Base-by-base conservation (phyloP, 2,329 filamentous ascomycete species). In the Paraphoma chrysanthemicola region DNA sequence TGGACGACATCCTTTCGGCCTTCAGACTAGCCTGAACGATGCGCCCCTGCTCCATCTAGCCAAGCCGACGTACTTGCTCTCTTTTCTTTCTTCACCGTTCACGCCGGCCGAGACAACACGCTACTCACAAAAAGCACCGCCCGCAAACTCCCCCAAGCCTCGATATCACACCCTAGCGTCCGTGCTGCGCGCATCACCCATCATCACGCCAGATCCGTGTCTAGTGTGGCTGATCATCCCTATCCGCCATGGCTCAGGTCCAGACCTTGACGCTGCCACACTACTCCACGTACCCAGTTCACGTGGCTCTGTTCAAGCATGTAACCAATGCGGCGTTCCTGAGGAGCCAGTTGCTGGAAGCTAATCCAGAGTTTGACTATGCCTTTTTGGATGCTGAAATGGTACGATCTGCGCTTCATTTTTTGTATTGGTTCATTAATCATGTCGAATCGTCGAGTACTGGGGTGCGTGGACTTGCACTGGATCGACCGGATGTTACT, bases 331-430 rank as follows among this genome's bases (percentile, higher is more conserved):
- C 92, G 10, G 78, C 85, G 0, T 93, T 90, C 70, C 82, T 99
- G 43, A 89, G 93, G 50, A 83, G 89, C 66, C 93, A 97, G 79
- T 86, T 99, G 5, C 82, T 98, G n/a, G 85, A 87, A 6, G 90
- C 91, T 50, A 97, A 98, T 72, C 72, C 86, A 10, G 88, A 89
- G 8, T 98, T 93, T 68, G 93, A 98, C 77, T 98, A 98, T 81
- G 93, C 93, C 33, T 90, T 99, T 64, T 85, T 99, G 45, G 94
- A 99, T 78, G 93, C 93, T 17, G 87, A 86, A 44, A 86, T 91
- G 75, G 89, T 93, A 82, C 53, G 71, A 56, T 10, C 33, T 51
- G 44, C 51, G 44, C 41, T 44, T 51, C 17, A 16, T 44, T 38
- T 18, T 51, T 44, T 51, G 42, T 31, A 23, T 28, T 41, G 16